phyloP scores from a whole-genome alignment of 768 basidiomycete genomes.

The Lanmaoa pseudosensibilis region DNA sequence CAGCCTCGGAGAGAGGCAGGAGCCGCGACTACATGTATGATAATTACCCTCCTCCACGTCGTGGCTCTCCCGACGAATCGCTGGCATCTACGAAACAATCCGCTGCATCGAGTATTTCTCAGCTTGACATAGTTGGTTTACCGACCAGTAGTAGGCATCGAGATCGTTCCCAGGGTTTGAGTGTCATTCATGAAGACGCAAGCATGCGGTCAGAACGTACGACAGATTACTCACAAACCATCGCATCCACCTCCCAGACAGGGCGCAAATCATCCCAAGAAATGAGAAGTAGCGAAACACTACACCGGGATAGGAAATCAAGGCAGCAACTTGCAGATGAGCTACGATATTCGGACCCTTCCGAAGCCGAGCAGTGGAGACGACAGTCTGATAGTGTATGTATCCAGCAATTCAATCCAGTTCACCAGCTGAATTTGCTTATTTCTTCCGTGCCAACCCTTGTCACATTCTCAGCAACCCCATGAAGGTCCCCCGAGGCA shows the following conservation, averaged over 20 bases:
- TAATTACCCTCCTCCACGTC: conserved; percentile 17
- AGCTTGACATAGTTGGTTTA: conserved; percentile 33
- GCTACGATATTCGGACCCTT: conserved; percentile 36
- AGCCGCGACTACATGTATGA: conserved; percentile 28
- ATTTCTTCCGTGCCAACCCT: background rate
- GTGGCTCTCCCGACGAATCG: conserved; percentile 31
- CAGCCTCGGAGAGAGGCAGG: conserved; percentile 20
- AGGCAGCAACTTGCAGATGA: conserved; percentile 36
- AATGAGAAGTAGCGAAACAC: conserved; percentile 18
- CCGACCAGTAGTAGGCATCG: conserved; percentile 20
- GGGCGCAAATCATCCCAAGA: conserved; percentile 15
- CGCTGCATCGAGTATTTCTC: conserved; percentile 31
- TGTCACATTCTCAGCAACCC: conserved; percentile 22
- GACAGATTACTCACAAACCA: conserved; percentile 25
- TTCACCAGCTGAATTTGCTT: background rate
- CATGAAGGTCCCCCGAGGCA: conserved; percentile 11
- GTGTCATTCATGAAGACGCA: conserved; percentile 34
- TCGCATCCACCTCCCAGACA: conserved; percentile 19
- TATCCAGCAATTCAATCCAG: background rate
- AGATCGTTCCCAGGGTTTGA: conserved; percentile 25
- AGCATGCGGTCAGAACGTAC: conserved; percentile 28
- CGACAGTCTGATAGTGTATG: conserved; percentile 22
- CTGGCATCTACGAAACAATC: conserved; percentile 31
- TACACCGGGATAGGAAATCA: conserved; percentile 15
- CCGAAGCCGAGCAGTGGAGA: conserved; percentile 34